Evolutionary conservation across 2,329 filamentous ascomycete species (phyloP), one percentile per base, ranked within the genome.

Genomic region (Colletotrichum costaricense): DNA sequence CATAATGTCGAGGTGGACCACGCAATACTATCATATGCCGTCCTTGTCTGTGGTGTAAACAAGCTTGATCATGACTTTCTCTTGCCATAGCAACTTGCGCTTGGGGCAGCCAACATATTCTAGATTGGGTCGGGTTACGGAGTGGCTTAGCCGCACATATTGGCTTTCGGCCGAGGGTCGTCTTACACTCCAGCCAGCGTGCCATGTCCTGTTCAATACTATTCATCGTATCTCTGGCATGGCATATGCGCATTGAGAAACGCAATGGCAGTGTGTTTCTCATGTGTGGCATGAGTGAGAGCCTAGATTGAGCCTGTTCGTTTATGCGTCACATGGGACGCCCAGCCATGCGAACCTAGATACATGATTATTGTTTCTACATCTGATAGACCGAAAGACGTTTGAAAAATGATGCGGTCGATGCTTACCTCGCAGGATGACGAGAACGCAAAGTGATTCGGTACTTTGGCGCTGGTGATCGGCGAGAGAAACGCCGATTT

Each of bases 391-490:
- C 26, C 26, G 26, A 26, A 65, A 28, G n/a, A 8, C 12, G 5
- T 4, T n/a, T 24, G n/a, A 16, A 30, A 35, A 16, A 16, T 52
- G 26, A 54, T 19, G 38, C 38, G 5, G 16, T 42, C 5, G 16
- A 16, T 42, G 14, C 28, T 22, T 28, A 19, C 28, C n/a, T 54
- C 52, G 28, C 57, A 19, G 28, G 28, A n/a, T 46, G 16, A 8
- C 14, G 16, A 26, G 11, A 11, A 52, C 22, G 24, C 16, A 49
- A 46, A 62, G 35, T 19, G 35, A 49, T 28, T 56, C 35, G 26
- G 56, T 35, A 28, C 55, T 57, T 30, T 66, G 60, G 62, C 57
- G 62, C 62, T 71, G 56, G 55, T 62, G 71, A 73, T 73, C 71
- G 71, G 67, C 67, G 62, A 8, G 24, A 62, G 6, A 57, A 71